These are phyloP conservation scores for Pseudoturritis turrita DNA, from an alignment of 345 rosid genomes.

Conservation along the genomic window DNA sequence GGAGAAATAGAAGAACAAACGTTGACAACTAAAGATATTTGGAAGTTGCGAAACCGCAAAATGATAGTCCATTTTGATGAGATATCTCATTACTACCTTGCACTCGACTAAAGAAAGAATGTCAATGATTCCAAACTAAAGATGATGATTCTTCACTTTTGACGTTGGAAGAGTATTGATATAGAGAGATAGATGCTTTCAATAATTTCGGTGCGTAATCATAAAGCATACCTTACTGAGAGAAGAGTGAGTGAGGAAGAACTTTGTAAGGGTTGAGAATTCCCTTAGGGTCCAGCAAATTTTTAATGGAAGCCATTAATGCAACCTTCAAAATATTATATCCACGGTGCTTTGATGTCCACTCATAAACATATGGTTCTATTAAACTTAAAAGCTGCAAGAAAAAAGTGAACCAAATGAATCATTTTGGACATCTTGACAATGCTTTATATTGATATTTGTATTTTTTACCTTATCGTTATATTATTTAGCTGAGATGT, in stretches of 20 bases:
- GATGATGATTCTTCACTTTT: constrained; percentile 29
- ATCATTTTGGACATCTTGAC: constrained; percentile 4
- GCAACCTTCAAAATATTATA: constrained; percentile 43
- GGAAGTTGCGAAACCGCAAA: neutral
- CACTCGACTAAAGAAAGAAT: constrained; percentile 6
- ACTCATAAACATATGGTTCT: constrained; percentile 87
- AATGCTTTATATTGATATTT: neutral
- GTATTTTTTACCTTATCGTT: constrained; percentile 51
- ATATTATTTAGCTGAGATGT: constrained; percentile 63
- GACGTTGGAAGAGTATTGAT: constrained; percentile 32
- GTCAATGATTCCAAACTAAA: constrained; percentile 33
- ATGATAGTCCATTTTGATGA: neutral
- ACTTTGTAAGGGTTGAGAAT: constrained; percentile 91
- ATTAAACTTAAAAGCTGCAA: constrained; percentile 69
- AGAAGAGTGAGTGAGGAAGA: constrained; percentile 47
- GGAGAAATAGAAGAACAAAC: neutral
- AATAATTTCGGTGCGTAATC: constrained; percentile 31
- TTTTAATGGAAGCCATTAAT: constrained; percentile 75
- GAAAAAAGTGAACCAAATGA: neutral
- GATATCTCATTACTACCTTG: constrained; percentile 22
- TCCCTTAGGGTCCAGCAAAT: constrained; percentile 71
- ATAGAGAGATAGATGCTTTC: constrained; percentile 23
- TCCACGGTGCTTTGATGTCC: constrained; percentile 79
- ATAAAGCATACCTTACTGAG: constrained; percentile 29
- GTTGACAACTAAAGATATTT: neutral